Evolutionary conservation across 106 monocot genomes (phyloP).

Genomic region (Allium fistulosum): DNA sequence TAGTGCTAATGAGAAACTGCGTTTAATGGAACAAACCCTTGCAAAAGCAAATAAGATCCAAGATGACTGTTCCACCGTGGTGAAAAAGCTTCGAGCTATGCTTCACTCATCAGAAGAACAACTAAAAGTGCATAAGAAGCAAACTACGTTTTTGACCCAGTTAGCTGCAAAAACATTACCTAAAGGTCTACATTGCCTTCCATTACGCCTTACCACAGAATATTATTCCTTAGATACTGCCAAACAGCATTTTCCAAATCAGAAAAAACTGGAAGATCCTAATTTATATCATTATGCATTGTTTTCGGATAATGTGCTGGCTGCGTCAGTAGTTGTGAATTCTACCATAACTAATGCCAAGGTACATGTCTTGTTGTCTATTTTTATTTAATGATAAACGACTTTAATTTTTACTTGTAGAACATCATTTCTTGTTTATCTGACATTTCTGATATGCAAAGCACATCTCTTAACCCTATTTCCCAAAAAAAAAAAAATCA

Average conservation of each 20-base stretch:
- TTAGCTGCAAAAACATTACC: slow-evolving; percentile 88
- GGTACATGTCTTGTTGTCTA: slow-evolving; percentile 11
- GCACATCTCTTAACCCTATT: no score
- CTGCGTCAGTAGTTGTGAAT: slow-evolving; percentile 71
- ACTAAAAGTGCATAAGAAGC: slow-evolving; percentile 60
- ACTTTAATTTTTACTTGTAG: no score
- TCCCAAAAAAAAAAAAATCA: no score
- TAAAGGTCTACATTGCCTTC: slow-evolving; percentile 86
- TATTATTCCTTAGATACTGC: slow-evolving; percentile 37
- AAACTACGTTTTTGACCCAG: slow-evolving; percentile 64
- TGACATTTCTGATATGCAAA: no score
- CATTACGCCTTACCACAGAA: slow-evolving; percentile 57
- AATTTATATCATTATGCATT: slow-evolving; percentile 71
- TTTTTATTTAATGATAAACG: not conserved
- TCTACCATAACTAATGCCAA: slow-evolving; percentile 69
- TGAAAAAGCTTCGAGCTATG: slow-evolving; percentile 81
- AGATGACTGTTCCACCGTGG: slow-evolving; percentile 48
- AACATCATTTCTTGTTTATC: no score
- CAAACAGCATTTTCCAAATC: slow-evolving; percentile 35
- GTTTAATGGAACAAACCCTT: slow-evolving; percentile 53
- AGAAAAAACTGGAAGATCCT: slow-evolving; percentile 65
- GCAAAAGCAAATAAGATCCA: slow-evolving; percentile 57
- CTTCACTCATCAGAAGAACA: slow-evolving; percentile 71
- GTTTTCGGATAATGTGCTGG: slow-evolving; percentile 76
- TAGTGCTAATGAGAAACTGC: slow-evolving; percentile 68